Evolutionary conservation across 345 rosid genomes (phyloP).

Genomic region (Noccaea bulbosa): DNA sequence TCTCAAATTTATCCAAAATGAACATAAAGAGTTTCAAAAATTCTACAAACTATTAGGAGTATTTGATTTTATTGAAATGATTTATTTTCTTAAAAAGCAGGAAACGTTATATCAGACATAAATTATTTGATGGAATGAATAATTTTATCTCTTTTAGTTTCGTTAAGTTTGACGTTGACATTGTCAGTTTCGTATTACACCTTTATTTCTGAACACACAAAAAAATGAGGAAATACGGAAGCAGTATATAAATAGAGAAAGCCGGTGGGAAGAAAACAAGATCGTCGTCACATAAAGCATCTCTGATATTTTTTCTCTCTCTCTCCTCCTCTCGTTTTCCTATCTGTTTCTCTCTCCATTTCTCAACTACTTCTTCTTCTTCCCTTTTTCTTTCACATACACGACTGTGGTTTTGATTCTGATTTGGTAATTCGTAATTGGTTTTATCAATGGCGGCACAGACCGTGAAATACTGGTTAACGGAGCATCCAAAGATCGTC

Average conservation of each 20-base stretch:
- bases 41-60: too few species aligned
- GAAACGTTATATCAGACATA: background rate
- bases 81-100: too few species aligned
- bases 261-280: slow-evolving; percentile 13
- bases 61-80: too few species aligned
- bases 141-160: background rate
- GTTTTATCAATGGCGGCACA: slow-evolving; percentile 11
- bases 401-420: slow-evolving; percentile 21
- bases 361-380: slow-evolving; percentile 28
- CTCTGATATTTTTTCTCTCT: background rate
- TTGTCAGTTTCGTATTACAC: slow-evolving; percentile 13
- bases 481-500: slow-evolving; percentile 79
- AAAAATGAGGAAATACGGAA: slow-evolving; percentile 18
- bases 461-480: slow-evolving; percentile 51
- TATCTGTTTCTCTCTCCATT: slow-evolving; percentile 3
- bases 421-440: background rate
- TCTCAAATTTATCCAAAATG: too few species aligned
- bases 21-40: too few species aligned
- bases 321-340: slow-evolving; percentile 2
- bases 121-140: background rate
- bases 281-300: slow-evolving; percentile 3
- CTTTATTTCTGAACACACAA: slow-evolving; percentile 8
- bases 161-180: slow-evolving; percentile 34
- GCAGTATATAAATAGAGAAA: slow-evolving; percentile 12
- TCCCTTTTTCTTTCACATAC: background rate